Conservation (phyloP, 139 green algal species). For the Chlamydomonas schloesseri region DNA sequence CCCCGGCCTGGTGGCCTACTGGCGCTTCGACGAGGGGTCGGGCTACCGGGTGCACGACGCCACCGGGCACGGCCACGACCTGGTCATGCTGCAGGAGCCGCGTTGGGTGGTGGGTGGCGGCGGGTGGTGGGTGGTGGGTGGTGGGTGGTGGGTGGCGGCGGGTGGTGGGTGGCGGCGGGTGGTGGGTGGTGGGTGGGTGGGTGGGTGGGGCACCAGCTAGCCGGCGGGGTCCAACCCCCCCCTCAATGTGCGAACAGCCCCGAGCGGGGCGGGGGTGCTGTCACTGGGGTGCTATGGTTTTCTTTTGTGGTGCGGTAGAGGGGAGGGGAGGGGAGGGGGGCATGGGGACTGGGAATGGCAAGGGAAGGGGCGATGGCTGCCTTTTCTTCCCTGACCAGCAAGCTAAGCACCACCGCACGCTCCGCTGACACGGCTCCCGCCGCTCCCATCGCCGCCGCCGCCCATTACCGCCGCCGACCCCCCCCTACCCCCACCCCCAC, state of each 20-base stretch:
- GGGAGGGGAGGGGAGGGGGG: too few species aligned
- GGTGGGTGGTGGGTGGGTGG: neutral
- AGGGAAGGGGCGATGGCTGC: too few species aligned
- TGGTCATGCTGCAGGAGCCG: slow-evolving; percentile 71
- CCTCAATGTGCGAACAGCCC: neutral
- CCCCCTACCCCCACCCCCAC: neutral
- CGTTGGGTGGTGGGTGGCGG: slow-evolving; percentile 78
- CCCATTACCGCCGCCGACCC: neutral
- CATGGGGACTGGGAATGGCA: too few species aligned
- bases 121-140: too few species aligned
- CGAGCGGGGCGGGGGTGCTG: too few species aligned
- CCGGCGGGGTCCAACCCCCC: neutral
- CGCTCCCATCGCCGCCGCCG: neutral
- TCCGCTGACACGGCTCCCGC: too few species aligned
- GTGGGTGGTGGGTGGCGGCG: neutral
- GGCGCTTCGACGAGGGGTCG: slow-evolving; percentile 87
- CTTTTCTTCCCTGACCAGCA: too few species aligned
- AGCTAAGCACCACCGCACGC: too few species aligned
- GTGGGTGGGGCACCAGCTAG: neutral
- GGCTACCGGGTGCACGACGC: slow-evolving; percentile 78
- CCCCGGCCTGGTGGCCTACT: slow-evolving; percentile 79
- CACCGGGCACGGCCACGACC: slow-evolving; percentile 81
- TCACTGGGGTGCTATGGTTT: too few species aligned
- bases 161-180: neutral
- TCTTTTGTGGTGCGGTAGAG: too few species aligned